Base-by-base conservation (phyloP, 2,329 filamentous ascomycete genomes). In the Alternaria angustiovoidea region DNA sequence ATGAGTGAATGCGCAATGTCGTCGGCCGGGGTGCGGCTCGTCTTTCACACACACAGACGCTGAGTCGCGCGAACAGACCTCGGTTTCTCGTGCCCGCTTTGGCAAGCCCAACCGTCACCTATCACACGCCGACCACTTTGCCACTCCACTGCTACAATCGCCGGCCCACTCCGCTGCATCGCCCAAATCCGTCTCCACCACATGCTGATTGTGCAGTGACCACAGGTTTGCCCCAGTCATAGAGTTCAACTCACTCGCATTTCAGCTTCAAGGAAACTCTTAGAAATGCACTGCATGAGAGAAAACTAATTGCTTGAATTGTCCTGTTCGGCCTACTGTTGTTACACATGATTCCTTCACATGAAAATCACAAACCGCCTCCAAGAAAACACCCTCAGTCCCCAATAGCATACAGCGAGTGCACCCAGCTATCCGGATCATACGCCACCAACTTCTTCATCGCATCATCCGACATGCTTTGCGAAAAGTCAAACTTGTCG, bases 331-430 rank as follows among this genome's bases (percentile, higher is more conserved):
- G 8, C 24, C 4, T 38, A 18, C 30, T 4, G 18, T 1, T 20
- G 18, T 2, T 20, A 18, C 8, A 38, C 34, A 18, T 16, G 8
- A 12, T 26, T 12, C 41, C 32, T 47, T 34, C 34, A 43, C 18
- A 53, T 22, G 32, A 34, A 34, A 6, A 14, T 34, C 32, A 5
- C 32, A 34, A 34, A 34, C 32, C 18, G 26, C 9, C 22, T 28
- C 16, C 7, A 24, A 9, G 18, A 18, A 12, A 54, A 11, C 6
- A 22, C 7, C 43, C n/a, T 75, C 63, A 76, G 42, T 69, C 59
- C 4, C 73, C 74, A 62, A 78, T 71, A 32, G 74, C 64, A 67
- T 81, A 81, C 59, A 81, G 60, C 18, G 80, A 81, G 57, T 80
- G 76, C 22, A 72, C 68, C 57, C 73, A 72, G 59, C 72, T 79